phyloP scores from a whole-genome alignment of 202 grass and related monocot species.

The Hordeum pubiflorum region DNA sequence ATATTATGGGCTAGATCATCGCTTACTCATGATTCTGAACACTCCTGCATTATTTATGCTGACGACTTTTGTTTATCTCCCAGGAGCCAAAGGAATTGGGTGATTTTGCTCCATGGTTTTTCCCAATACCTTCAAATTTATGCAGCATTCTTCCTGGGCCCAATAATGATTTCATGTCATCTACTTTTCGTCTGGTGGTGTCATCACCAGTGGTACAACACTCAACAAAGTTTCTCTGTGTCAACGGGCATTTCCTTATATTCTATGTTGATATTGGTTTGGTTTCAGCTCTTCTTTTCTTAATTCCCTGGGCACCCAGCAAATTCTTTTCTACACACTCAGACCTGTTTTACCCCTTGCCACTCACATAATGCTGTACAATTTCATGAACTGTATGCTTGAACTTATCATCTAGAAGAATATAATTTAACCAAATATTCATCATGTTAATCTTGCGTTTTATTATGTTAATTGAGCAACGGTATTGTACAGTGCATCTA shows the following conservation, averaged over 20 bases:
- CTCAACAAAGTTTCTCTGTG: not conserved
- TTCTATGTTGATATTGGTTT: not conserved
- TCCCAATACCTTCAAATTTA: constrained; percentile 57
- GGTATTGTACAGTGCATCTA: not conserved
- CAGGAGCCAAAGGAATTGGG: constrained; percentile 53
- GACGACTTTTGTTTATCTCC: constrained; percentile 14
- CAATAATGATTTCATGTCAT: constrained; percentile 85
- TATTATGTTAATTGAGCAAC: constrained; percentile 14
- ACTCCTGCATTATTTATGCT: not conserved
- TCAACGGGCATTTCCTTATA: not conserved
- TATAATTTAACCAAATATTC: not conserved
- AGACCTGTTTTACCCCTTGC: not conserved
- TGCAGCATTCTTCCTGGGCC: constrained; percentile 63
- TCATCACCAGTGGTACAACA: constrained; percentile 81
- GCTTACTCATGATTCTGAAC: not conserved
- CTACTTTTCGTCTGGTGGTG: constrained; percentile 61
- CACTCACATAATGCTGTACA: not conserved
- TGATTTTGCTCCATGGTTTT: constrained; percentile 80
- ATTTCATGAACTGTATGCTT: constrained; percentile 1
- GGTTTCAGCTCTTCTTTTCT: not conserved
- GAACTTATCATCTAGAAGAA: not conserved
- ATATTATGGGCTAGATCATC: not conserved
- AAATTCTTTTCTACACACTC: not conserved
- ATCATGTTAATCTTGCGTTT: not conserved
- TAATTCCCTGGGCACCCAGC: not conserved